A percentile compares a stretch with the other conserved stretches of the same genome.
Evolutionary conservation across 257 asterid species (phyloP).

Genomic region (Solanum phureja): DNA sequence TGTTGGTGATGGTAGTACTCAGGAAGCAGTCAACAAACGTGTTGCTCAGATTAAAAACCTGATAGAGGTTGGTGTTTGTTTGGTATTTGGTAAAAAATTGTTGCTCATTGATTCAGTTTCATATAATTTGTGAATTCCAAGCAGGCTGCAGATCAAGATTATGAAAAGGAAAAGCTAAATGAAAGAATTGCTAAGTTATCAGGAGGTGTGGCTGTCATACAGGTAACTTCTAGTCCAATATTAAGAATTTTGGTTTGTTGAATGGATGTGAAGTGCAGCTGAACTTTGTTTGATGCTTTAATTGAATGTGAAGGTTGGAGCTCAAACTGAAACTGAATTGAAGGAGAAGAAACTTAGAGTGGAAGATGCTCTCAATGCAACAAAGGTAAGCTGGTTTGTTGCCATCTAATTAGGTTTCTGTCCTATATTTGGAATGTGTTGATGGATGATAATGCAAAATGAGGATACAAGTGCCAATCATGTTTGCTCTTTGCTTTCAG

Average conservation of each 20-base stretch:
- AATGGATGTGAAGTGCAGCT: neutral
- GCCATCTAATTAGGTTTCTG: neutral
- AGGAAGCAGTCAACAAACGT: slow-evolving; percentile 76
- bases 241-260: neutral
- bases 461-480: neutral
- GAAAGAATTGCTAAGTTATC: slow-evolving; percentile 96
- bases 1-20: slow-evolving; percentile 96
- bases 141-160: slow-evolving; percentile 90
- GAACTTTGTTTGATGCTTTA: neutral
- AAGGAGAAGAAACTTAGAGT: slow-evolving; percentile 97
- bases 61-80: slow-evolving; percentile 50
- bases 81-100: neutral
- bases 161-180: slow-evolving; percentile 73
- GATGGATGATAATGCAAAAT: neutral
- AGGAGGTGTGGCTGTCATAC: slow-evolving; percentile 97
- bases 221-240: slow-evolving; percentile 31
- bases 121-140: neutral
- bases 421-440: neutral
- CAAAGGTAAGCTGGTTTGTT: slow-evolving; percentile 42
- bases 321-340: slow-evolving; percentile 95
- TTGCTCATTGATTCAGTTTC: neutral
- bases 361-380: slow-evolving; percentile 98
- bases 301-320: slow-evolving; percentile 66
- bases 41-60: slow-evolving; percentile 80
- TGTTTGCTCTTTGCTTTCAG: slow-evolving; percentile 25